These are phyloP conservation scores for Ceratocystis cubensis DNA, from an alignment of 2,329 filamentous ascomycete species.

Conservation along the genomic window DNA sequence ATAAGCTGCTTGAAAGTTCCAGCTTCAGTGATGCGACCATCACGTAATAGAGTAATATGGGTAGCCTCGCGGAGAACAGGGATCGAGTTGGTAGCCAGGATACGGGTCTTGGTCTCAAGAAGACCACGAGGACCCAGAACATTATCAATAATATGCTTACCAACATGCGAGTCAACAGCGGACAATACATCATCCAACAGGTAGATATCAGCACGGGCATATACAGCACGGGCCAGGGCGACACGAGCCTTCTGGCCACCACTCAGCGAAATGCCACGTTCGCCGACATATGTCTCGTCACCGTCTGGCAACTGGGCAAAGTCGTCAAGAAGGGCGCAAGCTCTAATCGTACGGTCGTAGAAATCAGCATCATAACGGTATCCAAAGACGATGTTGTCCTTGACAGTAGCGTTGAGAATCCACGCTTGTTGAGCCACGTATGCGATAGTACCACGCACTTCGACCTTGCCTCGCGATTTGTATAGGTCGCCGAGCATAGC, in stretches of 20 bases:
- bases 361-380: slow-evolving; percentile 88
- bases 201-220: slow-evolving; percentile 92
- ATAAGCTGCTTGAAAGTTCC: slow-evolving; percentile 85
- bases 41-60: slow-evolving; percentile 72
- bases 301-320: slow-evolving; percentile 88
- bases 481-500: slow-evolving; percentile 81
- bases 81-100: slow-evolving; percentile 91
- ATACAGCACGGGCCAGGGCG: slow-evolving; percentile 84
- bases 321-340: slow-evolving; percentile 82
- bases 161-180: slow-evolving; percentile 96
- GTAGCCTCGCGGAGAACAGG: slow-evolving; percentile 80
- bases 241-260: slow-evolving; percentile 93
- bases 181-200: slow-evolving; percentile 88
- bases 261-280: slow-evolving; percentile 89
- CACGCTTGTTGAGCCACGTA: slow-evolving; percentile 90
- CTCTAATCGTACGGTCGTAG: slow-evolving; percentile 83
- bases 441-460: slow-evolving; percentile 68
- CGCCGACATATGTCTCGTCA: slow-evolving; percentile 91
- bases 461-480: slow-evolving; percentile 74
- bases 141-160: slow-evolving; percentile 85
- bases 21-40: slow-evolving; percentile 71
- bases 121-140: slow-evolving; percentile 79
- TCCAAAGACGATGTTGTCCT: slow-evolving; percentile 94
- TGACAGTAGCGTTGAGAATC: slow-evolving; percentile 96
- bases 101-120: slow-evolving; percentile 71